These are phyloP conservation scores for Pontederia crassipes DNA, from an alignment of 176 grass and related monocot genomes.

Conservation along the genomic window DNA sequence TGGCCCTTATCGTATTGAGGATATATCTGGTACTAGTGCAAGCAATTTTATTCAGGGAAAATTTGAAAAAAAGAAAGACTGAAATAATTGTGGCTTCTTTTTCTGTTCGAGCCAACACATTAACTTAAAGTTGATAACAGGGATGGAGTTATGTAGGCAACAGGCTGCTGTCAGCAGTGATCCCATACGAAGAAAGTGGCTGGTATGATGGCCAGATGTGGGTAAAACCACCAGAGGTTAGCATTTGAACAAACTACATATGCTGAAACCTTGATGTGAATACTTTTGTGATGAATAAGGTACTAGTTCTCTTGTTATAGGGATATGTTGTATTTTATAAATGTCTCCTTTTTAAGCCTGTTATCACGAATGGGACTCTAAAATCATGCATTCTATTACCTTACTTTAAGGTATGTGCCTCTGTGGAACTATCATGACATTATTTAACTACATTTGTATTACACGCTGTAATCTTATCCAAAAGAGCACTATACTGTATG, in stretches of 20 bases:
- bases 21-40: conserved; percentile 59
- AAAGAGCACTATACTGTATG: too few species aligned
- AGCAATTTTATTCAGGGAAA: neutral
- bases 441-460: too few species aligned
- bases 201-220: conserved; percentile 99
- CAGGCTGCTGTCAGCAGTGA: conserved; percentile 81
- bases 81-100: too few species aligned
- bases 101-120: neutral
- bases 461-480: too few species aligned
- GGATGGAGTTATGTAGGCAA: conserved; percentile 98
- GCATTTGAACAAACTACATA: neutral
- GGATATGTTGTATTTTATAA: too few species aligned
- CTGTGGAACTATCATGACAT: too few species aligned
- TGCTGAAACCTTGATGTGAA: neutral
- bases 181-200: conserved; percentile 95
- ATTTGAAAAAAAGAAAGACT: too few species aligned
- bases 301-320: too few species aligned
- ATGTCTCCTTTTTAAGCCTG: too few species aligned
- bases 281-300: neutral
- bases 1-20: conserved; percentile 63
- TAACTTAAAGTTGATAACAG: conserved; percentile 16
- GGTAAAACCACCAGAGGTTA: conserved; percentile 90
- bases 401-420: too few species aligned
- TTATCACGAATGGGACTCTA: too few species aligned
- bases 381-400: too few species aligned